A percentile compares a stretch with the other conserved stretches of the same genome.
phyloP scores from a whole-genome alignment of 768 basidiomycete genomes.

The Lactarius vividus region DNA sequence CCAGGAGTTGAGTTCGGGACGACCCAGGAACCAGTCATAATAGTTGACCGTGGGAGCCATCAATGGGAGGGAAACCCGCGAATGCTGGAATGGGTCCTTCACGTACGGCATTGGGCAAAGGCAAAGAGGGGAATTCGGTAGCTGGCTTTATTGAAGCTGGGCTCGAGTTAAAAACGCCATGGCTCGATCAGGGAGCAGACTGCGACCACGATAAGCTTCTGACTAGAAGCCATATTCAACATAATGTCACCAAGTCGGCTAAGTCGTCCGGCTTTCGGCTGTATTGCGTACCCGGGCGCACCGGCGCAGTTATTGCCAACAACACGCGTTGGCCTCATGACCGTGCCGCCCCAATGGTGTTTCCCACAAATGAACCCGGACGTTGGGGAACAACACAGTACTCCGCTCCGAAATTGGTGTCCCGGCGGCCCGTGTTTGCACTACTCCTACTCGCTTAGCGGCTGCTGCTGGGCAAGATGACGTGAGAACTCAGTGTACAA shows the following conservation, averaged over 20 bases:
- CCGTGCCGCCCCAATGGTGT: too few relatives aligned
- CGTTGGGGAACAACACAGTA: too few relatives aligned
- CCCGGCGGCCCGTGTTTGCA: background rate
- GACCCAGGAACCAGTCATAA: slow-evolving; percentile 18
- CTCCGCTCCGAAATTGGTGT: too few relatives aligned
- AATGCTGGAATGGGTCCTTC: background rate
- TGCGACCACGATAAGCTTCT: background rate
- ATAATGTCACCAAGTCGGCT: background rate
- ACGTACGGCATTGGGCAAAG: slow-evolving; percentile 11
- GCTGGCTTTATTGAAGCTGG: background rate
- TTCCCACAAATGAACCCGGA: too few relatives aligned
- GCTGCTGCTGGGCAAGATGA: background rate
- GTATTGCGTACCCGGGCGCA: background rate
- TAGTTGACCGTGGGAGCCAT: slow-evolving; percentile 20
- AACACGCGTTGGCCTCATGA: too few relatives aligned
- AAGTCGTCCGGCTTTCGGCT: background rate
- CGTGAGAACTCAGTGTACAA: background rate
- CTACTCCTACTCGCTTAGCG: background rate
- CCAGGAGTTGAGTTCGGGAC: slow-evolving; percentile 8
- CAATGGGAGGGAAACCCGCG: background rate
- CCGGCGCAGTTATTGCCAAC: too few relatives aligned
- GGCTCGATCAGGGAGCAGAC: background rate
- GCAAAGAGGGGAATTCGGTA: background rate
- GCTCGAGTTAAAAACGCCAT: background rate
- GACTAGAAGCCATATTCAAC: background rate